Evolutionary conservation across 2,329 filamentous ascomycete genomes (phyloP).

Genomic region (Pestalotiopsis sp.): DNA sequence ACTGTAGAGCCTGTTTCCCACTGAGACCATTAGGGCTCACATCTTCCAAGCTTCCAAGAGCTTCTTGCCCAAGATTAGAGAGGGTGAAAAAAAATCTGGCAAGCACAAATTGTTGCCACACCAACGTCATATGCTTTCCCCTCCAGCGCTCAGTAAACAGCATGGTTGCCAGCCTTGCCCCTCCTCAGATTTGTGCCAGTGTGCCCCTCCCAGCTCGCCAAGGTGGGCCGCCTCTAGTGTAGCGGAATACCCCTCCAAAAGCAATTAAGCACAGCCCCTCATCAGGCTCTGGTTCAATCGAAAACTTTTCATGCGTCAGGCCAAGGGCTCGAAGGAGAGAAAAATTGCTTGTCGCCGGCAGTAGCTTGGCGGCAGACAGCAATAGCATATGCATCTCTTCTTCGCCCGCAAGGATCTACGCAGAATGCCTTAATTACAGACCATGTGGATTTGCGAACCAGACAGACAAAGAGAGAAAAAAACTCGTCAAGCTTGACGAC

Average conservation of each 20-base stretch:
- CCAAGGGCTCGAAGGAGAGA: not conserved
- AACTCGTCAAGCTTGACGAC: not conserved
- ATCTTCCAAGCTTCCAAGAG: not conserved
- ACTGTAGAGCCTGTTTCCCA: not conserved
- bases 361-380: not conserved
- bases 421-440: not conserved
- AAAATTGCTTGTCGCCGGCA: not conserved
- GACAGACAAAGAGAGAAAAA: not conserved
- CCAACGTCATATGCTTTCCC: slow-evolving; percentile 4
- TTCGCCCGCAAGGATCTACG: not conserved
- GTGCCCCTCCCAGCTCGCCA: not conserved
- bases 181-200: not conserved
- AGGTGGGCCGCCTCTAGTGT: no score
- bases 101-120: slow-evolving; percentile 1
- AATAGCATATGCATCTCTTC: not conserved
- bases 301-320: slow-evolving; percentile 9
- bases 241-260: not conserved
- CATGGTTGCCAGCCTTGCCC: slow-evolving; percentile 3
- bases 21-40: not conserved
- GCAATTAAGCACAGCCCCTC: not conserved
- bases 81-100: not conserved
- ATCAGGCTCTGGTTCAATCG: not conserved
- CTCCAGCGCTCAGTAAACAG: not conserved
- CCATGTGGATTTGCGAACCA: not conserved
- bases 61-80: not conserved